Evolutionary conservation across 768 basidiomycete genomes (phyloP), one percentile per base, ranked within the genome.

Genomic region (Pilatotrama ljubarskyi): DNA sequence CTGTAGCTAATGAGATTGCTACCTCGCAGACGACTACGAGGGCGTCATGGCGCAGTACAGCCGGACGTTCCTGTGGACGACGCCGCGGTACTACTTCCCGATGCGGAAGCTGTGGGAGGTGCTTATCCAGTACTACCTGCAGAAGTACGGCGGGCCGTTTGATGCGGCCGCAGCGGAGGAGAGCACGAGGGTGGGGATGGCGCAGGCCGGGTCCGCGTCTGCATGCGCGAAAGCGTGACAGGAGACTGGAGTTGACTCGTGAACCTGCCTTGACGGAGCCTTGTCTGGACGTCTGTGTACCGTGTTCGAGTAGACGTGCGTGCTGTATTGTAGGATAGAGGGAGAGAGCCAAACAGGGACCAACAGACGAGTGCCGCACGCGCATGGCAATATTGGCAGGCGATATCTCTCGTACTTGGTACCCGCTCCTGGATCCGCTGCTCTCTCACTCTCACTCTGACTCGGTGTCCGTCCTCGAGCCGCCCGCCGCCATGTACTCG

Each of bases 11-110:
- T 59, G 46, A 53, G 20, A 22, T 14, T 36, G 0, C 29, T 20
- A 15, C 47, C 13, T 56, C 49, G 51, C 70, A 88, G 86, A 69
- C 47, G 84, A 90, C 69, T 89, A 86, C 65, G 82, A 87, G 48
- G 81, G 79, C 66, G 83, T 79, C 35, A 77, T 79, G 41, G 76
- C 82, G 14, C 78, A 79, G 63, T 81, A 88, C 65, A 79, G 85
- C 18, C 82, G 88, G 38, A 71, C 78, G 67, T 90, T 90, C 76
- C 73, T 90, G 41, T 90, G 87, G 88, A 90, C 86, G 63, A 80
- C 81, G 4, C 74, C 77, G 53, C 71, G 69, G 48, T 88, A 80
- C 64, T 89, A 87, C 67, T 70, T 78, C 18, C 87, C 86, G 0
- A 68, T 77, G 38, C 59, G 51, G 18, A 51, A 40, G 44, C 13